Evolutionary conservation across 2,329 filamentous ascomycete species (phyloP).

Genomic region (Microcyclospora pomicola): DNA sequence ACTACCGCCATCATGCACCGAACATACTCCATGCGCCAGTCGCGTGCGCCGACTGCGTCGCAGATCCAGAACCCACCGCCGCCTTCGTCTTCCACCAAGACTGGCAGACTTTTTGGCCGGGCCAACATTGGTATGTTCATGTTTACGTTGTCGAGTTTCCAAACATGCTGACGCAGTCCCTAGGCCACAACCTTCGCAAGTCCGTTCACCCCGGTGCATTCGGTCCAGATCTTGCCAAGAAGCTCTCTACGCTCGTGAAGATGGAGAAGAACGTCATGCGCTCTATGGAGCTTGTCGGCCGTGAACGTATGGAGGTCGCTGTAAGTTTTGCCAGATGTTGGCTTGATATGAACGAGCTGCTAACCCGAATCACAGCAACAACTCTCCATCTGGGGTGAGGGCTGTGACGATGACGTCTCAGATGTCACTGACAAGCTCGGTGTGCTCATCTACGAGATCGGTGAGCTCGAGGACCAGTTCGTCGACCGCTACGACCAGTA

Average conservation of each 20-base stretch:
- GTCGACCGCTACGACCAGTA: slow-evolving; percentile 99
- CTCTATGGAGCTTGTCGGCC: slow-evolving; percentile 85
- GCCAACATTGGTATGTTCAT: slow-evolving; percentile 60
- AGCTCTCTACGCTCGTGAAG: slow-evolving; percentile 94
- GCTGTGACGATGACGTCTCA: slow-evolving; percentile 90
- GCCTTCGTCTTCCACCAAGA: slow-evolving; percentile 81
- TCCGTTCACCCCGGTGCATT: slow-evolving; percentile 60
- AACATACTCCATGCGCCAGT: slow-evolving; percentile 97
- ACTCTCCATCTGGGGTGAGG: slow-evolving; percentile 95
- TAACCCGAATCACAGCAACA: slow-evolving; percentile 59
- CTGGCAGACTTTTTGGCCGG: slow-evolving; percentile 75
- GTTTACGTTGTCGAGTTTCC: too few relatives aligned
- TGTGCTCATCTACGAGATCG: slow-evolving; percentile 94
- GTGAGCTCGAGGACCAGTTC: slow-evolving; percentile 94
- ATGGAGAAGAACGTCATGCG: slow-evolving; percentile 99
- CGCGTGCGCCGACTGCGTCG: slow-evolving; percentile 87
- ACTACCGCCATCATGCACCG: slow-evolving; percentile 61
- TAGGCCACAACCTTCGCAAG: slow-evolving; percentile 58
- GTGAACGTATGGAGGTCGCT: slow-evolving; percentile 96
- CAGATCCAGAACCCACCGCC: slow-evolving; percentile 85
- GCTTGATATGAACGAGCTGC: neutral
- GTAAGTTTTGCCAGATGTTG: slow-evolving; percentile 43
- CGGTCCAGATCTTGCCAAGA: slow-evolving; percentile 83
- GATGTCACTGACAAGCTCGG: slow-evolving; percentile 98
- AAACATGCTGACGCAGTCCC: slow-evolving; percentile 3